phyloP scores from a whole-genome alignment of 2,329 filamentous ascomycete species.

The Xylariaceae sp. region DNA sequence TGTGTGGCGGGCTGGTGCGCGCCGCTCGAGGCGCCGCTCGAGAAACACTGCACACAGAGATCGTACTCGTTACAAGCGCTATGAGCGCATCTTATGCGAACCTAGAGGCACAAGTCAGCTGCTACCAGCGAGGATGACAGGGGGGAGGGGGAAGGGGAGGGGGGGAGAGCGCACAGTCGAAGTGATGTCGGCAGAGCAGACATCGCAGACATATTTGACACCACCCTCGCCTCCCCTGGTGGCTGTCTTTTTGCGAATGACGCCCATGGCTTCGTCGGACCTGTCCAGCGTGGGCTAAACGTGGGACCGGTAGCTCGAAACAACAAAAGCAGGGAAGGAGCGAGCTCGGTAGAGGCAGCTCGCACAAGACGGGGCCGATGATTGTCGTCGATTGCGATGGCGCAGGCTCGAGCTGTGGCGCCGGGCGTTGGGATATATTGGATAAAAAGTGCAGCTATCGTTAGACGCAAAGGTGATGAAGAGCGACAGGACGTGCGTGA shows the following conservation, averaged over 20 bases:
- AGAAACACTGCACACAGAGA: slow-evolving; percentile 92
- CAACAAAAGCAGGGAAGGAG: not conserved
- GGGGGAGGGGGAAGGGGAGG: not conserved
- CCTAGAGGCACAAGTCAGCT: slow-evolving; percentile 45
- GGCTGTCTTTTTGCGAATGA: slow-evolving; percentile 93
- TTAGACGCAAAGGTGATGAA: too few species aligned
- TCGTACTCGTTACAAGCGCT: slow-evolving; percentile 87
- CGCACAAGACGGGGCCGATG: too few species aligned
- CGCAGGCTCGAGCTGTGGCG: too few species aligned
- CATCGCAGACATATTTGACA: slow-evolving; percentile 95
- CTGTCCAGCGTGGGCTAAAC: slow-evolving; percentile 2
- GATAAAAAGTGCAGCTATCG: too few species aligned
- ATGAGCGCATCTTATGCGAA: slow-evolving; percentile 90
- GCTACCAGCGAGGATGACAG: not conserved
- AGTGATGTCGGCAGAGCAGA: slow-evolving; percentile 94
- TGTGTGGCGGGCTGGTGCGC: slow-evolving; percentile 85
- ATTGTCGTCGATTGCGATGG: too few species aligned
- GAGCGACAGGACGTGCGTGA: too few species aligned
- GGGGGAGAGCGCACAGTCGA: slow-evolving; percentile 67
- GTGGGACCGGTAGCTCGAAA: not conserved
- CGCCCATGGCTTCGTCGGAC: slow-evolving; percentile 61
- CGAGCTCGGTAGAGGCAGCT: too few species aligned
- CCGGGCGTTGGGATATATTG: too few species aligned
- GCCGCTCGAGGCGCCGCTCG: slow-evolving; percentile 73
- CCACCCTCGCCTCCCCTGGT: slow-evolving; percentile 80